These are phyloP conservation scores for Epichloe aotearoae DNA, from an alignment of 2,329 filamentous ascomycete species.

Conservation along the genomic window DNA sequence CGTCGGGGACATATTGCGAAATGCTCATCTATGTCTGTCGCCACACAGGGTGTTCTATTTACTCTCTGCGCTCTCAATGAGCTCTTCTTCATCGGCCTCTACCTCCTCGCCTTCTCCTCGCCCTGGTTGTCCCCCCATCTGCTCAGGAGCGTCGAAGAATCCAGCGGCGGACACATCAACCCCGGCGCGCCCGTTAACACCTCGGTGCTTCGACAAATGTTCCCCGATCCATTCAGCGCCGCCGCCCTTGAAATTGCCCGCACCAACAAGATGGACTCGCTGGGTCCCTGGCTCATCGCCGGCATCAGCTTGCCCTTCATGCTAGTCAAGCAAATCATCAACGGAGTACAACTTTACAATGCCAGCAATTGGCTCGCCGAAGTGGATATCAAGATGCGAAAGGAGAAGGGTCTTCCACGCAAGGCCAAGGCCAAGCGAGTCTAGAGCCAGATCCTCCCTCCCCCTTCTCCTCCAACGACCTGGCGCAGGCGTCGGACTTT, in stretches of 20 bases:
- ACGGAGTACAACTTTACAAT: constrained; percentile 86
- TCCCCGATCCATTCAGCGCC: constrained; percentile 82
- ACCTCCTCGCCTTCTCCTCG: constrained; percentile 92
- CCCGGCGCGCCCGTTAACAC: constrained; percentile 58
- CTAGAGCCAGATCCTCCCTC: constrained; percentile 5
- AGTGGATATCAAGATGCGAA: constrained; percentile 62
- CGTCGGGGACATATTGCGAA: constrained; percentile 7
- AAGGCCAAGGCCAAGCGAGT: constrained; percentile 25
- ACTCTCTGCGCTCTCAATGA: constrained; percentile 84
- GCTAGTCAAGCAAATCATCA: constrained; percentile 85
- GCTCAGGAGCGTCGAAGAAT: constrained; percentile 45
- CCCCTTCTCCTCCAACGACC: background rate
- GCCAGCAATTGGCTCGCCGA: constrained; percentile 87
- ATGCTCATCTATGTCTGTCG: background rate
- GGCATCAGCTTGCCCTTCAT: constrained; percentile 75
- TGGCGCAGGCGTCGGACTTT: background rate
- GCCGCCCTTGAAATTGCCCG: constrained; percentile 84
- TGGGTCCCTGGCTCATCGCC: constrained; percentile 56
- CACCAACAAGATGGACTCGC: constrained; percentile 82
- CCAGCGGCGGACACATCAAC: constrained; percentile 38
- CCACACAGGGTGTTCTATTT: constrained; percentile 68
- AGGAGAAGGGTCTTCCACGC: constrained; percentile 36
- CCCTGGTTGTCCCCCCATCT: constrained; percentile 80
- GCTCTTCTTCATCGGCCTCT: constrained; percentile 94
- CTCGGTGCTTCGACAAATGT: constrained; percentile 58